These are phyloP conservation scores for Porogramme epimiltina DNA, from an alignment of 1,284 basidiomycete genomes.

Conservation along the genomic window DNA sequence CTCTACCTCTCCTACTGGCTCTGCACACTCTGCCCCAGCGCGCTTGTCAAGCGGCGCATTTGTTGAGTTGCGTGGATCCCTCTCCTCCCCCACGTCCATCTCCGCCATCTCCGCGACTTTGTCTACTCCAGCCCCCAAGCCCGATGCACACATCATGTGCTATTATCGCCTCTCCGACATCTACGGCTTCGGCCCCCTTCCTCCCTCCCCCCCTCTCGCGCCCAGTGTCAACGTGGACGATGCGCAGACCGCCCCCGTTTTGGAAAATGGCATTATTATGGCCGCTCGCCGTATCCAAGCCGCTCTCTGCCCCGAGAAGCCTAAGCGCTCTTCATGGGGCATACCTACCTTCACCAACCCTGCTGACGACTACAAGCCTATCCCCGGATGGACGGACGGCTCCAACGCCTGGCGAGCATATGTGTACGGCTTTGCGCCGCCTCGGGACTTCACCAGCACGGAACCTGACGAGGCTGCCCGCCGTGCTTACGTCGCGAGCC, in stretches of 20 bases:
- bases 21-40: slow-evolving; percentile 36
- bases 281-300: slow-evolving; percentile 57
- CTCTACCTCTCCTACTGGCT: slow-evolving; percentile 37
- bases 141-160: slow-evolving; percentile 25
- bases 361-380: slow-evolving; percentile 35
- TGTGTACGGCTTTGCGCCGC: slow-evolving; percentile 50
- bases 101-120: slow-evolving; percentile 22
- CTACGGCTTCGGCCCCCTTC: slow-evolving; percentile 58
- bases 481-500: slow-evolving; percentile 45
- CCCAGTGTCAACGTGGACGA: slow-evolving; percentile 31
- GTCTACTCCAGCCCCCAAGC: slow-evolving; percentile 34
- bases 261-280: slow-evolving; percentile 67
- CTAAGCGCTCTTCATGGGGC: slow-evolving; percentile 20
- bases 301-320: slow-evolving; percentile 45
- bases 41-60: slow-evolving; percentile 40
- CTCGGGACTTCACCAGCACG: slow-evolving; percentile 29
- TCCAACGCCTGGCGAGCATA: slow-evolving; percentile 62
- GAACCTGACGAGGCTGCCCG: slow-evolving; percentile 28
- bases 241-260: slow-evolving; percentile 34
- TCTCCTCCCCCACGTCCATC: slow-evolving; percentile 32
- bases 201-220: slow-evolving; percentile 47
- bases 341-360: slow-evolving; percentile 22
- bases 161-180: slow-evolving; percentile 53
- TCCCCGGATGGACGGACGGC: slow-evolving; percentile 73
- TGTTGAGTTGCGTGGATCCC: slow-evolving; percentile 37